These are phyloP conservation scores for Cubamyces sp. DNA, from an alignment of 768 basidiomycete genomes.

Conservation along the genomic window DNA sequence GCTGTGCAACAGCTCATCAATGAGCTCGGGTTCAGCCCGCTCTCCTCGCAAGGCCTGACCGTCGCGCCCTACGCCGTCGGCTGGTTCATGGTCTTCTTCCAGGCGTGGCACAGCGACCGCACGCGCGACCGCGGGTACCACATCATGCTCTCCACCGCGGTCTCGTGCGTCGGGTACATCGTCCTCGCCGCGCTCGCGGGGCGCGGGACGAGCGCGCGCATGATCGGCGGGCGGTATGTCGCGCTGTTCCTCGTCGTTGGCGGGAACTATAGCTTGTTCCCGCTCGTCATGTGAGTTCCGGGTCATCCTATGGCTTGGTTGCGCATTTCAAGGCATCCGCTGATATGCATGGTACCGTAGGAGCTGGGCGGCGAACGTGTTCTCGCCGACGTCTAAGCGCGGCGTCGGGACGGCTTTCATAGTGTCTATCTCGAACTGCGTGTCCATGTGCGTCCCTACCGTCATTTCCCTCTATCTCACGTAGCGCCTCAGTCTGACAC, in stretches of 20 bases:
- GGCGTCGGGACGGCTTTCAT: constrained; percentile 65
- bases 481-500: neutral
- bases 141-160: constrained; percentile 51
- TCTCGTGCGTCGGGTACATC: constrained; percentile 56
- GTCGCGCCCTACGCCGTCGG: constrained; percentile 61
- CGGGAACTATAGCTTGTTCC: constrained; percentile 58
- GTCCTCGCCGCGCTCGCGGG: constrained; percentile 48
- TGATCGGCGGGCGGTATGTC: constrained; percentile 58
- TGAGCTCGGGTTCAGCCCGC: constrained; percentile 57
- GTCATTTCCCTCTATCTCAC: neutral
- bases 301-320: too few relatives aligned
- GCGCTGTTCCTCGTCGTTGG: constrained; percentile 60
- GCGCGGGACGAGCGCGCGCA: constrained; percentile 46
- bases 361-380: constrained; percentile 63
- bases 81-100: constrained; percentile 58
- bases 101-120: constrained; percentile 58
- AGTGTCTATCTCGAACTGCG: constrained; percentile 60
- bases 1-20: constrained; percentile 48
- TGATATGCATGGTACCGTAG: constrained; percentile 32
- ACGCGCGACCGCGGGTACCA: constrained; percentile 59
- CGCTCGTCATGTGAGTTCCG: constrained; percentile 56
- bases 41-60: constrained; percentile 60
- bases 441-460: constrained; percentile 50
- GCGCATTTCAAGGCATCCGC: too few relatives aligned
- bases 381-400: constrained; percentile 62